phyloP scores from a whole-genome alignment of 257 asterid species.

The Haberlea rhodopensis region DNA sequence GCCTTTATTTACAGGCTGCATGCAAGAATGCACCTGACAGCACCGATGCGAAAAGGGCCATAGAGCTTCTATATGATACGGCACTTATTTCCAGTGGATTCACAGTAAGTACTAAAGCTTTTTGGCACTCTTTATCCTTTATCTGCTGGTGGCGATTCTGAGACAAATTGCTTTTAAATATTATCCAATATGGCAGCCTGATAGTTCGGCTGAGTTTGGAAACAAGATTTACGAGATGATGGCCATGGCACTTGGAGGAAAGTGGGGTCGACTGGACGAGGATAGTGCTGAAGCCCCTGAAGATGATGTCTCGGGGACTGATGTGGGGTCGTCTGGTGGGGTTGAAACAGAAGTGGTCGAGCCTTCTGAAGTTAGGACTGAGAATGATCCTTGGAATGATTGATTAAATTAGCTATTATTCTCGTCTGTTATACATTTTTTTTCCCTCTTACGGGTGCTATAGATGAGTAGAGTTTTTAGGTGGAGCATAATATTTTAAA shows the following conservation, averaged over 20 bases:
- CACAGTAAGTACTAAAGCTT: constrained; percentile 51
- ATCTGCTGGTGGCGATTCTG: neutral
- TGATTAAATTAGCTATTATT: constrained; percentile 15
- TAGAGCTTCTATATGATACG: constrained; percentile 80
- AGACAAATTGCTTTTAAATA: neutral
- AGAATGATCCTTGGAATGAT: constrained; percentile 74
- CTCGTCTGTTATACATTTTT: neutral
- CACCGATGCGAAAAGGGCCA: constrained; percentile 87
- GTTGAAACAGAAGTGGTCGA: constrained; percentile 57
- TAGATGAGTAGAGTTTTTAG: constrained; percentile 8
- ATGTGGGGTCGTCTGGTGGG: constrained; percentile 32
- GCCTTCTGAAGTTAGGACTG: constrained; percentile 93
- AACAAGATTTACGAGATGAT: constrained; percentile 97
- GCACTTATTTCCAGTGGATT: constrained; percentile 97
- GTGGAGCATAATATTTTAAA: neutral
- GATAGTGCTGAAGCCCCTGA: constrained; percentile 29
- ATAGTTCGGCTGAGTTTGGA: constrained; percentile 91
- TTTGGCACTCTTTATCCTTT: neutral
- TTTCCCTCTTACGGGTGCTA: neutral
- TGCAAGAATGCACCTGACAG: constrained; percentile 89
- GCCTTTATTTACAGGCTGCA: constrained; percentile 67
- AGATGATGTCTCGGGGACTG: constrained; percentile 29
- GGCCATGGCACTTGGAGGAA: constrained; percentile 99
- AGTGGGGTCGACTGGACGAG: constrained; percentile 86
- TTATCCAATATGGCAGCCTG: constrained; percentile 58